Evolutionary conservation across 169 alveolate genomes (phyloP).

Genomic region (Prorocentrum cordatum): DNA sequence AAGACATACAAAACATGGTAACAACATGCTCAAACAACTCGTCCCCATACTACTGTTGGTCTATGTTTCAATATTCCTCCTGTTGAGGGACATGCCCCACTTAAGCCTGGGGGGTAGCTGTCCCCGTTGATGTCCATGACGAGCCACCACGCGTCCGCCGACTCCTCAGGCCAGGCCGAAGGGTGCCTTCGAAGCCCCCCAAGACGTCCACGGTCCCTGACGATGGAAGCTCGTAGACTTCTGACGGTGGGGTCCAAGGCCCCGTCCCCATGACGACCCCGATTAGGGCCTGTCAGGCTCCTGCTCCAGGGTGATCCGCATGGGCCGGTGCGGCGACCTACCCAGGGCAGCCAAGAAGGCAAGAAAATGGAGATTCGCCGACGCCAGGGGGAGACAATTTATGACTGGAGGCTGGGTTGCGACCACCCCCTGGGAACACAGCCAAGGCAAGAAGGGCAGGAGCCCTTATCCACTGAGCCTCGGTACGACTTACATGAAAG

Average conservation of each 20-base stretch:
- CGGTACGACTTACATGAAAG: too few species aligned
- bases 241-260: neutral
- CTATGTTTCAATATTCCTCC: neutral
- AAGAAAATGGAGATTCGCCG: too few species aligned
- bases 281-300: too few species aligned
- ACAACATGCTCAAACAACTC: neutral
- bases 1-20: too few species aligned
- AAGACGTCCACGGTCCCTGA: neutral
- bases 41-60: neutral
- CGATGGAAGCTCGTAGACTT: neutral
- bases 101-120: neutral
- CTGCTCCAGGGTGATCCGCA: slow-evolving; percentile 51
- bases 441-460: too few species aligned
- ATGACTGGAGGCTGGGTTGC: too few species aligned
- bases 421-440: too few species aligned
- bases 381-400: too few species aligned
- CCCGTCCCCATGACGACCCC: neutral
- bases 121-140: slow-evolving; percentile 1
- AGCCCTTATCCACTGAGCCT: too few species aligned
- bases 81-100: neutral
- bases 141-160: neutral
- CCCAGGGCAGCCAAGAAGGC: too few species aligned
- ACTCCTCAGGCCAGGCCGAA: neutral
- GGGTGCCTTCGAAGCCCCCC: neutral
- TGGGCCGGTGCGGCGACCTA: slow-evolving; percentile 43